Evolutionary conservation across 1,284 basidiomycete species (phyloP).

Genomic region (Bjerkandera adusta): DNA sequence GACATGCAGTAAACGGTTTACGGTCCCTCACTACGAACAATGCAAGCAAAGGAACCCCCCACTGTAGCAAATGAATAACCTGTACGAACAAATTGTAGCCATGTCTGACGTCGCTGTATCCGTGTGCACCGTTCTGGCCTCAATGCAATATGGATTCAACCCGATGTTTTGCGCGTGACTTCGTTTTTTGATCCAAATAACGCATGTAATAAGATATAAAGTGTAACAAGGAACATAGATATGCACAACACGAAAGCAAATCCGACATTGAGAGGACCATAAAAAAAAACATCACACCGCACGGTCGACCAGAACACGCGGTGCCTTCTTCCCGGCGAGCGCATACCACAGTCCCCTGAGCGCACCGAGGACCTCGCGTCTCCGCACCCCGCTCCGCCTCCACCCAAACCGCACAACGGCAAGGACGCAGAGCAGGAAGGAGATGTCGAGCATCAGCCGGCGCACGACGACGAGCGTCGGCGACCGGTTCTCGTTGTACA

Average conservation of each 20-base stretch:
- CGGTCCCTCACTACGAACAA: too few relatives aligned
- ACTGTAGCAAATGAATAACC: constrained; percentile 6
- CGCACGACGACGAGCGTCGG: constrained; percentile 65
- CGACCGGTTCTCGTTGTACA: constrained; percentile 52
- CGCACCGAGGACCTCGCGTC: constrained; percentile 63
- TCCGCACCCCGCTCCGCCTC: constrained; percentile 64
- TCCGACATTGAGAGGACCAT: neutral
- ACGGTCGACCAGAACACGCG: constrained; percentile 48
- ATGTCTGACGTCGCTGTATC: too few relatives aligned
- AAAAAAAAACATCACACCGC: constrained; percentile 25
- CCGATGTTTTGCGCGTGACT: too few relatives aligned
- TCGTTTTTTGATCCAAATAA: too few relatives aligned
- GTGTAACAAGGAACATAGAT: neutral
- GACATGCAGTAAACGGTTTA: constrained; percentile 48
- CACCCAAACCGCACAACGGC: constrained; percentile 55
- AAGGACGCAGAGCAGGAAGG: constrained; percentile 63
- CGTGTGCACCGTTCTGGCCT: too few relatives aligned
- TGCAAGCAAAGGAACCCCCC: too few relatives aligned
- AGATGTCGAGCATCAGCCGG: constrained; percentile 70
- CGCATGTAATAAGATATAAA: neutral
- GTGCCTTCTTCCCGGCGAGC: constrained; percentile 54
- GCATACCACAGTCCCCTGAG: constrained; percentile 67
- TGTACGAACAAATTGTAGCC: constrained; percentile 3
- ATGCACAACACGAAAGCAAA: neutral
- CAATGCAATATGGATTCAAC: too few relatives aligned